Percentiles rank a stretch among this genome's conserved stretches.
These are phyloP conservation scores for Cutaneotrichosporon cutaneum DNA, from an alignment of 1,284 basidiomycete genomes.

Conservation along the genomic window DNA sequence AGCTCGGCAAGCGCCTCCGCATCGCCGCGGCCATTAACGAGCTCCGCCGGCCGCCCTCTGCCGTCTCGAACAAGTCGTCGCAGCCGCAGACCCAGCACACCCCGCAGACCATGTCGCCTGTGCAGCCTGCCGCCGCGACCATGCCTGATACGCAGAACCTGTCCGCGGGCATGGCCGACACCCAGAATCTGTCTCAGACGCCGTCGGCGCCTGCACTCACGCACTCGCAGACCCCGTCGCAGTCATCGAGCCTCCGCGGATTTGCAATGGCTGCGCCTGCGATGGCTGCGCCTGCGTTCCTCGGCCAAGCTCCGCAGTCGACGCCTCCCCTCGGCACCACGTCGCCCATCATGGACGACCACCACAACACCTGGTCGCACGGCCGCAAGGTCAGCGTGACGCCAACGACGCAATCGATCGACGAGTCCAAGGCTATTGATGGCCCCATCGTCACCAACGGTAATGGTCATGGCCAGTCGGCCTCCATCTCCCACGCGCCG, in stretches of 20 bases:
- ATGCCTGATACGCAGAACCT: constrained; percentile 2
- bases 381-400: constrained; percentile 41
- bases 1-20: constrained; percentile 90
- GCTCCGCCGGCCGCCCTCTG: constrained; percentile 67
- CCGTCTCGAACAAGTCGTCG: constrained; percentile 7
- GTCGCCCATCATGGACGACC: constrained; percentile 22
- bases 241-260: neutral
- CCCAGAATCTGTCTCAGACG: constrained; percentile 5
- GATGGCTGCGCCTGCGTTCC: constrained; percentile 1
- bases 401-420: constrained; percentile 26
- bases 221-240: constrained; percentile 3
- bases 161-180: neutral
- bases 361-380: constrained; percentile 30
- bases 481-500: constrained; percentile 1
- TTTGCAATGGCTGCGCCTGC: neutral
- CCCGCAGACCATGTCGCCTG: neutral
- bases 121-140: neutral
- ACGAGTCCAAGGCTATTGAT: constrained; percentile 19
- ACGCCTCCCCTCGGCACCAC: constrained; percentile 6
- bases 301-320: neutral
- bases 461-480: neutral
- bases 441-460: constrained; percentile 3
- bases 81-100: neutral
- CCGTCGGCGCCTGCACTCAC: neutral
- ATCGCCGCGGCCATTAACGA: constrained; percentile 94